Percentiles rank a stretch among this genome's conserved stretches.
These are phyloP conservation scores for Dothideomycetes sp. DNA, from an alignment of 2,329 filamentous ascomycete genomes.

Conservation along the genomic window DNA sequence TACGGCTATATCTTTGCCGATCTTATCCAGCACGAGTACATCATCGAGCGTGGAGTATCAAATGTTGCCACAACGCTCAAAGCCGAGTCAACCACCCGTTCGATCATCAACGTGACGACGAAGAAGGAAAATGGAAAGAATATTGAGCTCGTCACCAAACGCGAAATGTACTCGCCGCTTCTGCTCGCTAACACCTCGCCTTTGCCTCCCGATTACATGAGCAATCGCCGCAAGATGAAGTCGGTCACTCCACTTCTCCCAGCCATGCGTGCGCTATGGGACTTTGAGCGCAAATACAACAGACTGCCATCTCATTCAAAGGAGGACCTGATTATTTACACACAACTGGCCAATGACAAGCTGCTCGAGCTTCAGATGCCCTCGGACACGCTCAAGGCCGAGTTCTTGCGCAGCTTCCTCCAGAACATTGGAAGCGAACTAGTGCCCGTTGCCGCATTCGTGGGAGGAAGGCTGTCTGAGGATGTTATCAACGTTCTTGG, in stretches of 20 bases:
- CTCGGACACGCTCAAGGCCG: constrained; percentile 30
- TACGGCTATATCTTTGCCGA: constrained; percentile 95
- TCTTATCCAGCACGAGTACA: constrained; percentile 79
- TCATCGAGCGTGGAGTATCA: constrained; percentile 72
- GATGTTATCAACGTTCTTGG: constrained; percentile 96
- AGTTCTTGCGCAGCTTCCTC: constrained; percentile 73
- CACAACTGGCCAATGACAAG: constrained; percentile 63
- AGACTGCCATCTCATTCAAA: constrained; percentile 39
- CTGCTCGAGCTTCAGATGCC: constrained; percentile 53
- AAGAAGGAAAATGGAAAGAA: constrained; percentile 56
- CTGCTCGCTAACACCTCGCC: constrained; percentile 71
- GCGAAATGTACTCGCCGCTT: constrained; percentile 81
- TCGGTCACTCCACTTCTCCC: constrained; percentile 76
- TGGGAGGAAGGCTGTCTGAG: constrained; percentile 85
- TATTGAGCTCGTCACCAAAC: constrained; percentile 81
- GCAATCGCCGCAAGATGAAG: constrained; percentile 55
- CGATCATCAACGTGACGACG: constrained; percentile 59
- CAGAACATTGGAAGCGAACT: constrained; percentile 79
- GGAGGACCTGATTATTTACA: constrained; percentile 66
- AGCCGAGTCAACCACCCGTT: constrained; percentile 67
- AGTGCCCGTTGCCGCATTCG: constrained; percentile 74
- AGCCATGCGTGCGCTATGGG: constrained; percentile 82
- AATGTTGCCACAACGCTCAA: constrained; percentile 48
- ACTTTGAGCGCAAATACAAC: constrained; percentile 49
- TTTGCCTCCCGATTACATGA: constrained; percentile 56